A percentile compares a stretch with the other conserved stretches of the same genome.
Evolutionary conservation across 495 filamentous ascomycete species (phyloP).

Genomic region (Aspergillus kassunensis): DNA sequence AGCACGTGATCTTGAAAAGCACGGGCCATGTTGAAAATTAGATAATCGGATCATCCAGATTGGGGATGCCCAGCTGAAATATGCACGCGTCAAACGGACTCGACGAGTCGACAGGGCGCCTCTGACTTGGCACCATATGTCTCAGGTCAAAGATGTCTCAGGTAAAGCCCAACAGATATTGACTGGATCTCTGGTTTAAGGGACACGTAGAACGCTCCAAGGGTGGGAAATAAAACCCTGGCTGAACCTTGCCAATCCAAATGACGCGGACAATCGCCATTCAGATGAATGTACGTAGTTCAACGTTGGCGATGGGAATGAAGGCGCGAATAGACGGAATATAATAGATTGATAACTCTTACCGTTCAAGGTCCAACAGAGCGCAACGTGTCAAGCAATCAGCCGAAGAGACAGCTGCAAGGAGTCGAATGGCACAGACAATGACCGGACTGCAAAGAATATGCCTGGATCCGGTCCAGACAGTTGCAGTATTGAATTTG

Average conservation of each 20-base stretch:
- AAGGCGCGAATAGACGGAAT: too few relatives aligned
- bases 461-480: neutral
- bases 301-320: too few relatives aligned
- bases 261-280: too few relatives aligned
- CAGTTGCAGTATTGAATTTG: too few relatives aligned
- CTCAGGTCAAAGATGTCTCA: constrained; percentile 19
- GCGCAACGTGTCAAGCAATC: constrained; percentile 19
- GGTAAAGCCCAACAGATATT: neutral
- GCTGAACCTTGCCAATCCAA: too few relatives aligned
- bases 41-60: constrained; percentile 14
- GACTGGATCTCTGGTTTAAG: too few relatives aligned
- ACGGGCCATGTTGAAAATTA: constrained; percentile 21
- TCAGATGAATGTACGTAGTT: too few relatives aligned
- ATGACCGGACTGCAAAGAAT: neutral
- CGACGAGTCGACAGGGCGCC: neutral
- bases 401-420: constrained; percentile 20
- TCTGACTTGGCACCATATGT: constrained; percentile 19
- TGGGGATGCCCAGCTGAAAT: constrained; percentile 6
- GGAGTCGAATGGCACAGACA: constrained; percentile 16
- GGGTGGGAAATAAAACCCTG: neutral
- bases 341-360: constrained; percentile 7
- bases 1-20: constrained; percentile 26
- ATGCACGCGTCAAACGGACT: neutral
- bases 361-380: constrained; percentile 9
- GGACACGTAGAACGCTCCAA: too few relatives aligned